These are phyloP conservation scores for Talaromyces borbonicus DNA, from an alignment of 495 filamentous ascomycete species.

Conservation along the genomic window DNA sequence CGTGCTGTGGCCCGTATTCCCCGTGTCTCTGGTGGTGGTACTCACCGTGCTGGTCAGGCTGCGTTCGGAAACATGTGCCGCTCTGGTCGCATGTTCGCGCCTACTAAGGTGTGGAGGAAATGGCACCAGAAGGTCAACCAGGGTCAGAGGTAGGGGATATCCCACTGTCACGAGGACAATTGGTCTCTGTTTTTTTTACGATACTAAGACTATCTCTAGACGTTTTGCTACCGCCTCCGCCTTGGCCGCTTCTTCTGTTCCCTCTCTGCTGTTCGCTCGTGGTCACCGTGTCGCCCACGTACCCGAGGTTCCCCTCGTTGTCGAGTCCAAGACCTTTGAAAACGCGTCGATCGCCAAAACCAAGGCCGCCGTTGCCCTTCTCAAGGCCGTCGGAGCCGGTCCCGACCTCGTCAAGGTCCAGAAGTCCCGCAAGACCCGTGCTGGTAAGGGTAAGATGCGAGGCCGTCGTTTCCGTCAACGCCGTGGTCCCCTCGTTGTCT, in stretches of 20 bases:
- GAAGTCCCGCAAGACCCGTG: constrained; percentile 84
- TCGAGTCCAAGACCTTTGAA: constrained; percentile 80
- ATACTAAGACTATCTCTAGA: constrained; percentile 38
- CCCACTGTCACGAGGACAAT: too few species aligned
- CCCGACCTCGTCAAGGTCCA: constrained; percentile 88
- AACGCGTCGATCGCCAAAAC: constrained; percentile 75
- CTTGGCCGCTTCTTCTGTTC: constrained; percentile 88
- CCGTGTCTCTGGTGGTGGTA: constrained; percentile 99
- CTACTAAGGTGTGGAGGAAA: constrained; percentile 99
- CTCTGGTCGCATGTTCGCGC: constrained; percentile 99
- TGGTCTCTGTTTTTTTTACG: too few species aligned
- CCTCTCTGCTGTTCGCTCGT: constrained; percentile 89
- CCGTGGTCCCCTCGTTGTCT: constrained; percentile 92
- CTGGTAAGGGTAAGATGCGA: constrained; percentile 96
- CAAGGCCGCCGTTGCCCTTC: constrained; percentile 71
- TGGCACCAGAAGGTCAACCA: constrained; percentile 99
- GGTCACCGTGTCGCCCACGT: constrained; percentile 89
- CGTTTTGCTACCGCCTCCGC: constrained; percentile 97
- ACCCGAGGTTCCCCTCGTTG: constrained; percentile 91
- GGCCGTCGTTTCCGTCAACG: constrained; percentile 92
- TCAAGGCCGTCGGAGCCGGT: constrained; percentile 83
- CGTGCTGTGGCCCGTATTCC: constrained; percentile 99
- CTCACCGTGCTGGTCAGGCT: constrained; percentile 98
- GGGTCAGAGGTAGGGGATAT: constrained; percentile 67
- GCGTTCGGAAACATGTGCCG: constrained; percentile 99